These are phyloP conservation scores for Kodamaea laetipori DNA, from an alignment of 805 yeast genomes.

Conservation along the genomic window DNA sequence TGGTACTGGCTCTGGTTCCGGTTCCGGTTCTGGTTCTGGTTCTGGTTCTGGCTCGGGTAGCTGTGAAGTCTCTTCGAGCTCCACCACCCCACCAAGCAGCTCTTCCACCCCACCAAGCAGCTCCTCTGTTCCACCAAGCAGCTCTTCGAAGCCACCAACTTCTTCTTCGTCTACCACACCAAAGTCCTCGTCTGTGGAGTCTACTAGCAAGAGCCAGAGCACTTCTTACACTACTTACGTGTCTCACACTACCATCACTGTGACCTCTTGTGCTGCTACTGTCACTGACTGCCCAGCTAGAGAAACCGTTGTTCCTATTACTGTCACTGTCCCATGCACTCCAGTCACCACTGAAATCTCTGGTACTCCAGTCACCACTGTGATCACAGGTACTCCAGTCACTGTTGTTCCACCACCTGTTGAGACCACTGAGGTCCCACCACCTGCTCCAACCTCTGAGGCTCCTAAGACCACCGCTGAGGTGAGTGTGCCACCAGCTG, in stretches of 20 bases:
- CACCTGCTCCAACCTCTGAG: neutral
- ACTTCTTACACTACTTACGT: conserved; percentile 12
- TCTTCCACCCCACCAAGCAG: neutral
- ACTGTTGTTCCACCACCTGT: neutral
- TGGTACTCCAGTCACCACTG: neutral
- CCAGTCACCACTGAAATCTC: conserved; percentile 1
- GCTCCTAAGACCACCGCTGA: conserved; percentile 6
- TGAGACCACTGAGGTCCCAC: neutral
- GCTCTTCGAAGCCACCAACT: neutral
- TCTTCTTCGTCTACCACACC: neutral
- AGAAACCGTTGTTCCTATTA: conserved; percentile 13
- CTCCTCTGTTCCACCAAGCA: neutral
- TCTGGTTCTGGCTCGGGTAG: conserved; percentile 1
- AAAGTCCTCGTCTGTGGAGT: neutral
- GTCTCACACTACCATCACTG: conserved; percentile 27
- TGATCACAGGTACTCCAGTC: neutral
- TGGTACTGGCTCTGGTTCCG: conserved; percentile 2
- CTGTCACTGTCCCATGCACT: conserved; percentile 1
- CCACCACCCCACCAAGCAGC: neutral
- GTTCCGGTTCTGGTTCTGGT: neutral
- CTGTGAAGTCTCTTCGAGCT: conserved; percentile 1
- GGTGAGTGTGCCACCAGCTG: too few species aligned
- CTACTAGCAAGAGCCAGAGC: too few species aligned
- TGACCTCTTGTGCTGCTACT: conserved; percentile 29
- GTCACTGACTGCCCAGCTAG: conserved; percentile 27